Conservation (phyloP, 2,329 filamentous ascomycete genomes). For the Colletotrichum sp. region DNA sequence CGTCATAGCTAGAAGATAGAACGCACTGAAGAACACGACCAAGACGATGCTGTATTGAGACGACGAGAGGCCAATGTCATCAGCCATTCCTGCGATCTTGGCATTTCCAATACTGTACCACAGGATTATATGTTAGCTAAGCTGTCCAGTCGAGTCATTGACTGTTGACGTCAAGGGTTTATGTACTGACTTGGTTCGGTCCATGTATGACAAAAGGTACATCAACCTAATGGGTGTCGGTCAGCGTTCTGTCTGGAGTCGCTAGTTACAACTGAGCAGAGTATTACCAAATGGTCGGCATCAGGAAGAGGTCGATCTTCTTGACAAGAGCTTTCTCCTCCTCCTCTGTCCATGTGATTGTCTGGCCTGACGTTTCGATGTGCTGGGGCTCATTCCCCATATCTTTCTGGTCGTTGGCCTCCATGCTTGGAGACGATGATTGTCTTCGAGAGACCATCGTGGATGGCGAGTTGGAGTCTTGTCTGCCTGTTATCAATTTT, state of each 20-base stretch:
- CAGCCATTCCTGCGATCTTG: constrained; percentile 53
- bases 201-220: constrained; percentile 62
- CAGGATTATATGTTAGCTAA: background rate
- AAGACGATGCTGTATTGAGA: constrained; percentile 65
- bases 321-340: constrained; percentile 38
- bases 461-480: background rate
- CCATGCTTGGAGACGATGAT: background rate
- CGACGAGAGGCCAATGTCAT: constrained; percentile 57
- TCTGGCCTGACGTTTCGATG: background rate
- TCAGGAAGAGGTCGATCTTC: constrained; percentile 43
- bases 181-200: constrained; percentile 51
- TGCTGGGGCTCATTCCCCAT: background rate
- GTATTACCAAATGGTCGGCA: constrained; percentile 55
- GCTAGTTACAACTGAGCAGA: background rate
- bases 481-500: rapidly evolving
- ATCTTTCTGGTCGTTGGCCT: background rate
- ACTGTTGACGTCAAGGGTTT: background rate
- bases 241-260: background rate
- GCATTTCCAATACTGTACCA: constrained; percentile 52
- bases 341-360: constrained; percentile 15
- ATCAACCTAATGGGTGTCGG: constrained; percentile 32
- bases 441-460: background rate
- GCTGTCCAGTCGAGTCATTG: too few relatives aligned
- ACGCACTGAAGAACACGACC: constrained; percentile 64
- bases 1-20: constrained; percentile 1